Base-by-base conservation (phyloP, 2,329 filamentous ascomycete genomes). In the Alternaria gaisen region DNA sequence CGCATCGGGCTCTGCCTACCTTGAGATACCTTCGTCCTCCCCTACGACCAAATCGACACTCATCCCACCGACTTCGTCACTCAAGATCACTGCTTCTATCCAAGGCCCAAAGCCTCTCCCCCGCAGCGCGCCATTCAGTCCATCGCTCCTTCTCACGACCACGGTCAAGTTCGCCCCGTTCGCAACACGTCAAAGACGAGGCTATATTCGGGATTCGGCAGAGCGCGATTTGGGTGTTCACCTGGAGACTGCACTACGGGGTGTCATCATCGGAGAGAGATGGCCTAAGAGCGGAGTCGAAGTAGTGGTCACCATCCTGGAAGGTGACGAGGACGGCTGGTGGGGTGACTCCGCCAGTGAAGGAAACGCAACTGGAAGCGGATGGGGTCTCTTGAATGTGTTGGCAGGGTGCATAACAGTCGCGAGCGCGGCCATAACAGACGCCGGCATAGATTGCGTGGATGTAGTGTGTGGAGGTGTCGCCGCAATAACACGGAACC, bases 251-350 rank as follows among this genome's bases (percentile, higher is more conserved):
- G 94, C 95, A 26, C 84, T 99, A 52, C 87, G 93, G 34, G 94
- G 94, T 1, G 91, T 93, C 8, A 89, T 98, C 52, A 94, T 98
- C 73, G 93, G 93, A 14, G 94, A 97, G 76, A 86, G 94, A 59
- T 99, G 94, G 92, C 95, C 95, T n/a, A 99, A 99, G 83, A 97
- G 93, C 77, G 94, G 93, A 44, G 90, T 97, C n/a, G 95, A 99
- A 76, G 90, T 99, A 41, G 90, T 97, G 18, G 88, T 99, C 50
- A 97, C 93, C 0, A 89, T 99, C 50, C 84, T 99, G 18, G 95
- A 99, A 80, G 94, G 93, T 3, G 95, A 98, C 74, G 92, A 97
- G 76, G 91, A 94, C 71, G 83, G 83, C 36, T 88, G 86, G 84
- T 88, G 86, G 85, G 87, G 85, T 5, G 85, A 88, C 74, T 65